Conservation (phyloP, 768 basidiomycete species). For the Tulasnella sp. region DNA sequence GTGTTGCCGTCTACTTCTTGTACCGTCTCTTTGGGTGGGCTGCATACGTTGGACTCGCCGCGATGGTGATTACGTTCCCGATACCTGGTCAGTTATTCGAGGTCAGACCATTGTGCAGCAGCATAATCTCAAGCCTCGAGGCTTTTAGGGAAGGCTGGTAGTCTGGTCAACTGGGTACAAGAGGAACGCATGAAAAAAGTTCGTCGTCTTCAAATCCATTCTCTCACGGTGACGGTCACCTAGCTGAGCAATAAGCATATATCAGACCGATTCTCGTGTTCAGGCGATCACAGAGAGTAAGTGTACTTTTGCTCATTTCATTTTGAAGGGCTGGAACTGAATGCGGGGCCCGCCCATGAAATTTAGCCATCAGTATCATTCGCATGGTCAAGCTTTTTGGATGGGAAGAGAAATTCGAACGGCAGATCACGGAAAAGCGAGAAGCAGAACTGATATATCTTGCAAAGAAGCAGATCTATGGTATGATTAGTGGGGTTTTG, state of each 20-base stretch:
- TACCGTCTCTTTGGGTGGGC: conserved; percentile 43
- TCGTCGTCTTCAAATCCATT: background rate
- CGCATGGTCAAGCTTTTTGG: conserved; percentile 64
- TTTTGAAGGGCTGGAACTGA: too few species aligned
- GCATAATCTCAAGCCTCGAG: background rate
- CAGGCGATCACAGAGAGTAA: conserved; percentile 50
- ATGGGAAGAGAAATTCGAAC: conserved; percentile 37
- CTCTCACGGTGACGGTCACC: background rate
- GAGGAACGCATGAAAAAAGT: conserved; percentile 40
- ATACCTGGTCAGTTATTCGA: conserved; percentile 35
- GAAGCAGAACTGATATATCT: conserved; percentile 48
- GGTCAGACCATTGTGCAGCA: background rate
- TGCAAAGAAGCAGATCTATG: conserved; percentile 41
- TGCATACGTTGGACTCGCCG: conserved; percentile 45
- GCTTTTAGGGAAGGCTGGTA: conserved; percentile 31
- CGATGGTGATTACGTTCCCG: conserved; percentile 42
- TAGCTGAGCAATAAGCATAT: too few species aligned
- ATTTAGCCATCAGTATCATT: conserved; percentile 41
- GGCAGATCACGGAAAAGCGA: conserved; percentile 43
- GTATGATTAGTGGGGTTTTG: conserved; percentile 34
- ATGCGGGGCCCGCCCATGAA: background rate
- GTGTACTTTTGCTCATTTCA: conserved; percentile 15
- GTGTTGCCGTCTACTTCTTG: conserved; percentile 33
- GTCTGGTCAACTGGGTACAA: conserved; percentile 38
- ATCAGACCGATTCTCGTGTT: conserved; percentile 45